Evolutionary conservation across 345 rosid species (phyloP).

Genomic region (Kandelia obovata): DNA sequence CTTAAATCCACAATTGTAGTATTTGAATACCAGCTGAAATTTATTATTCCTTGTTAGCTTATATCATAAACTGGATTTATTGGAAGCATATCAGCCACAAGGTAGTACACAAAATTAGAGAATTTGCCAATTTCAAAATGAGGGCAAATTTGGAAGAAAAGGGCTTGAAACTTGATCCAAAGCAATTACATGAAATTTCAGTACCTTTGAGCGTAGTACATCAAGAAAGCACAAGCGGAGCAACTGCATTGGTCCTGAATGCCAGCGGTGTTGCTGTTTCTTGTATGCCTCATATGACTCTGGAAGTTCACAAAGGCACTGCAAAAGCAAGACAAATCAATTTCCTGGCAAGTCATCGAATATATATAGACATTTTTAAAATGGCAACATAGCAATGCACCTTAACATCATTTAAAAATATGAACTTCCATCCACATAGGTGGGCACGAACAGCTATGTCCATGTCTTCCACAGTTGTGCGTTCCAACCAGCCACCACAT

Average conservation of each 20-base stretch:
- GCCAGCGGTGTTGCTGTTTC: slow-evolving; percentile 96
- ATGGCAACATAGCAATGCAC: slow-evolving; percentile 26
- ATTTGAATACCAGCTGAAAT: too few relatives aligned
- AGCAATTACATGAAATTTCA: background rate
- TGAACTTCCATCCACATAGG: slow-evolving; percentile 89
- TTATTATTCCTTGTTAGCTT: too few relatives aligned
- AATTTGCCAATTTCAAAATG: too few relatives aligned
- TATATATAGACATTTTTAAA: background rate
- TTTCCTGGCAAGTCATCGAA: background rate
- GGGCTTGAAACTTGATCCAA: background rate
- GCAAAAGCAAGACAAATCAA: slow-evolving; percentile 18
- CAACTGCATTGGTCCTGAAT: slow-evolving; percentile 96
- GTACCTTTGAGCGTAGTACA: slow-evolving; percentile 73
- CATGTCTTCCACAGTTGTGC: slow-evolving; percentile 95
- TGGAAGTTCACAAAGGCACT: slow-evolving; percentile 95
- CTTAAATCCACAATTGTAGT: too few relatives aligned
- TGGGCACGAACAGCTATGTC: slow-evolving; percentile 94
- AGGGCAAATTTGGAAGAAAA: too few relatives aligned
- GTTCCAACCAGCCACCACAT: slow-evolving; percentile 93
- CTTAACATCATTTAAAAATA: slow-evolving; percentile 81
- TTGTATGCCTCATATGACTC: slow-evolving; percentile 95
- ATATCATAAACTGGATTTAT: too few relatives aligned
- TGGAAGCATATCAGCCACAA: too few relatives aligned
- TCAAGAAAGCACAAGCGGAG: slow-evolving; percentile 76
- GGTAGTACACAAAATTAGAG: too few relatives aligned